A percentile compares a stretch with the other conserved stretches of the same genome.
These are phyloP conservation scores for Ascochyta clinopodiicola DNA, from an alignment of 2,329 filamentous ascomycete species.

Conservation along the genomic window DNA sequence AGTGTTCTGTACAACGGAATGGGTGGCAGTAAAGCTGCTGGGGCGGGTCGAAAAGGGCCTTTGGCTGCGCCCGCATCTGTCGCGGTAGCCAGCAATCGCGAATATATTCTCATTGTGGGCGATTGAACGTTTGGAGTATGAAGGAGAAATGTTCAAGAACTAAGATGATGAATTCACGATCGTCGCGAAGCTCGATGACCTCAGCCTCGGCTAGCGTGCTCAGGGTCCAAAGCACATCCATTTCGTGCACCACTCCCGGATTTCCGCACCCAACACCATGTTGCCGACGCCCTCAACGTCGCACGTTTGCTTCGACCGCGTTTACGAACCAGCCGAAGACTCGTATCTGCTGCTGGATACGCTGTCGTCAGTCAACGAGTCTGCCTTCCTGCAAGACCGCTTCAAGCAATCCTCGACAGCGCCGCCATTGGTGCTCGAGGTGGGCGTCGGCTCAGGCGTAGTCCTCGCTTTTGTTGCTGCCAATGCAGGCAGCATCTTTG, in stretches of 20 bases:
- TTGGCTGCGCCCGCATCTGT: slow-evolving; percentile 45
- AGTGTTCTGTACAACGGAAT: slow-evolving; percentile 89
- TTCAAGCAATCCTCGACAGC: slow-evolving; percentile 56
- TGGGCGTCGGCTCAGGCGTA: slow-evolving; percentile 91
- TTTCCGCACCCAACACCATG: slow-evolving; percentile 60
- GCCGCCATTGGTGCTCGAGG: slow-evolving; percentile 73
- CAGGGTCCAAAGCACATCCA: slow-evolving; percentile 27
- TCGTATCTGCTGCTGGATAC: slow-evolving; percentile 94
- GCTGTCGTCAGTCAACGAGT: slow-evolving; percentile 74
- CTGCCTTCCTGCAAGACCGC: slow-evolving; percentile 68
- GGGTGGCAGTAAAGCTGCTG: slow-evolving; percentile 79
- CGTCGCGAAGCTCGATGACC: slow-evolving; percentile 27
- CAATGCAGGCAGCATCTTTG: slow-evolving; percentile 75
- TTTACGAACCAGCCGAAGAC: slow-evolving; percentile 97
- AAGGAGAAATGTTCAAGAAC: background rate
- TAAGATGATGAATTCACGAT: slow-evolving; percentile 21
- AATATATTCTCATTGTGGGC: slow-evolving; percentile 38
- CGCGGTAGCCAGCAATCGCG: slow-evolving; percentile 42
- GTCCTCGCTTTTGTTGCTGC: slow-evolving; percentile 88
- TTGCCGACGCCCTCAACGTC: slow-evolving; percentile 92
- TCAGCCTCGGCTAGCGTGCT: slow-evolving; percentile 33
- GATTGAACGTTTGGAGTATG: background rate
- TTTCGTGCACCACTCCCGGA: slow-evolving; percentile 25
- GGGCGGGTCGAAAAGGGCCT: slow-evolving; percentile 47
- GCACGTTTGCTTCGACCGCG: slow-evolving; percentile 84